Evolutionary conservation across 495 filamentous ascomycete species (phyloP).

Genomic region (Parathielavia hyrcaniae): DNA sequence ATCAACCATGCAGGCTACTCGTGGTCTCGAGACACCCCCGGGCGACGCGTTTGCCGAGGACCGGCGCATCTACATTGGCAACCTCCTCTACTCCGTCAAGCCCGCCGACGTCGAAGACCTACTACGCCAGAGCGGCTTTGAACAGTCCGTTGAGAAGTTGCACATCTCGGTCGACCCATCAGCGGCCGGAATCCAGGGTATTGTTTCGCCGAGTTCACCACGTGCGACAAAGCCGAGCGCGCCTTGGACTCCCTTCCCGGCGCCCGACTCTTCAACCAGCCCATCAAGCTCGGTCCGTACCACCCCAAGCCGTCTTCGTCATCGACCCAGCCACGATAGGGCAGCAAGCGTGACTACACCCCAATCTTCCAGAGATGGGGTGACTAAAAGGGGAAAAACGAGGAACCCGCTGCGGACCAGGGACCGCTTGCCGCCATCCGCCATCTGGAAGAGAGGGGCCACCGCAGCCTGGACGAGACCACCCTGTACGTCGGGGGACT

Average conservation of each 20-base stretch:
- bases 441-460: constrained; percentile 17
- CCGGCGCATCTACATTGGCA: constrained; percentile 59
- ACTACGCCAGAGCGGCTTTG: constrained; percentile 44
- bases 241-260: constrained; percentile 54
- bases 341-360: constrained; percentile 10
- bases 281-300: constrained; percentile 57
- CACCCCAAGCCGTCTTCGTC: constrained; percentile 34
- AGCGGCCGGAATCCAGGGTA: constrained; percentile 64
- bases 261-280: constrained; percentile 46
- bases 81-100: constrained; percentile 60
- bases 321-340: constrained; percentile 5
- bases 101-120: constrained; percentile 54
- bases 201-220: constrained; percentile 61
- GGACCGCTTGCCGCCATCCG: constrained; percentile 22
- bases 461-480: constrained; percentile 35
- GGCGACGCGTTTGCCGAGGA: constrained; percentile 44
- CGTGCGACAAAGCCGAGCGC: constrained; percentile 49
- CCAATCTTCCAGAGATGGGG: constrained; percentile 36
- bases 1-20: not conserved
- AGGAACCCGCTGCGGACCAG: constrained; percentile 10
- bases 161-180: constrained; percentile 62
- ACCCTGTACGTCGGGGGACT: constrained; percentile 61
- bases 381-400: constrained; percentile 30
- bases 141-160: constrained; percentile 46
- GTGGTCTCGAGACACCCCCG: constrained; percentile 3